Base-by-base conservation (phyloP, 73 alveolate genomes). In the Tetrahymena borealis region DNA sequence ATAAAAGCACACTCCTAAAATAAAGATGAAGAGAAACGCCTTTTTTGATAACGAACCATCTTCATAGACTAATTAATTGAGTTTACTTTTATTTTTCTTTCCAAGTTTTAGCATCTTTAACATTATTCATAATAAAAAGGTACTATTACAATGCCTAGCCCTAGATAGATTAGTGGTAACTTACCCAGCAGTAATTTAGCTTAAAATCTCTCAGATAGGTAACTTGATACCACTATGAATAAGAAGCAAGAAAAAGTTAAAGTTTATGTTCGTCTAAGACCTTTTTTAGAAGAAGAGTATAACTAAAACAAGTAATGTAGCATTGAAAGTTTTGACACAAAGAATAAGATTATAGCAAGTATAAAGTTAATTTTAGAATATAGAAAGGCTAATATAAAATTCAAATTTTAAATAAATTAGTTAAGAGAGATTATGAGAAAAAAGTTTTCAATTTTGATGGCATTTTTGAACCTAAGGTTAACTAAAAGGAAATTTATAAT, bases 361-460 rank as follows among this genome's bases (percentile, higher is more conserved):
- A 93, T 16, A 31, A 16, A 39, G 11, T 9, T 31, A 60, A 24
- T 60, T 1, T 60, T 60, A 15, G 28, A 60, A 1, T 3, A 20
- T 5, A 13, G 33, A 13, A n/a, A n/a, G n/a, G 1, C 3, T 4
- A n/a, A 60, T 24, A 13, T 7, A 60, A 60, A 18, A 1, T 13
- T 15, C 1, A 4, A n/a, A 38, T 20, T 85, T 79, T 31, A 32
- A 33, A 12, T 36, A 32, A n/a, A 2, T 9, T 79, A 93, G 95
- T 93, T 39, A 96, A 91, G 91, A 94, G 96, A 78, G 96, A 94
- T 94, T 96, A 93, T 93, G 99, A 98, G 92, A 96, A 96, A 90
- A 98, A 96, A 91, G 91, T 91, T 39, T 98, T 95, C 91, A 41
- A 93, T 28, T 97, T 95, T 79, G 99, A 98, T 96, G 91, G 97